Evolutionary conservation across 2,329 filamentous ascomycete species (phyloP).

Genomic region (Trichoderma sp.): DNA sequence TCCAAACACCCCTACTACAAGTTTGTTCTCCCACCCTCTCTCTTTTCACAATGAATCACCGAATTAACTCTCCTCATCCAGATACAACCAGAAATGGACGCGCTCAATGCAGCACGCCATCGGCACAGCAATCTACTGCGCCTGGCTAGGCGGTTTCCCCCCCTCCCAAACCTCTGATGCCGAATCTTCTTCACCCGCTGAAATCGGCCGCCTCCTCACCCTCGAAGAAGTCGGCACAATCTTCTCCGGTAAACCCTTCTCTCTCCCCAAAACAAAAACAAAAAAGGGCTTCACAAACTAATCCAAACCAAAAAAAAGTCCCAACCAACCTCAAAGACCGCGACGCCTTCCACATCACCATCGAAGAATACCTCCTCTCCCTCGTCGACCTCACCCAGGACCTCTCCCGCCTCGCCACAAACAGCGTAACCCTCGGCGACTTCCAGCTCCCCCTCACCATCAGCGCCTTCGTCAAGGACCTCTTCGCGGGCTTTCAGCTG

Average conservation of each 20-base stretch:
- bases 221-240: slow-evolving; percentile 83
- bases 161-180: slow-evolving; percentile 32
- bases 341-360: slow-evolving; percentile 91
- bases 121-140: slow-evolving; percentile 55
- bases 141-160: slow-evolving; percentile 76
- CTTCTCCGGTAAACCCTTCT: slow-evolving; percentile 57
- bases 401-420: slow-evolving; percentile 85
- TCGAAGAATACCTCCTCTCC: slow-evolving; percentile 93
- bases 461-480: slow-evolving; percentile 87
- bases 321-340: slow-evolving; percentile 87
- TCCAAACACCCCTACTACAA: slow-evolving; percentile 96
- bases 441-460: slow-evolving; percentile 83
- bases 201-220: slow-evolving; percentile 69
- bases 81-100: slow-evolving; percentile 82
- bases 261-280: neutral
- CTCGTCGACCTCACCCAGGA: slow-evolving; percentile 88
- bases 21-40: slow-evolving; percentile 39
- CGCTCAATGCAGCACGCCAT: slow-evolving; percentile 79
- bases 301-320: slow-evolving; percentile 48
- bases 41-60: neutral
- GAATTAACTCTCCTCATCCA: slow-evolving; percentile 28
- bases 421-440: slow-evolving; percentile 85
- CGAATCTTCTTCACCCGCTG: slow-evolving; percentile 44
- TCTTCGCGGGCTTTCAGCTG: slow-evolving; percentile 94
- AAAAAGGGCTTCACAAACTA: neutral